A percentile compares a stretch with the other conserved stretches of the same genome.
Conservation (phyloP, 768 basidiomycete species). For the Lyophyllum shimeji region DNA sequence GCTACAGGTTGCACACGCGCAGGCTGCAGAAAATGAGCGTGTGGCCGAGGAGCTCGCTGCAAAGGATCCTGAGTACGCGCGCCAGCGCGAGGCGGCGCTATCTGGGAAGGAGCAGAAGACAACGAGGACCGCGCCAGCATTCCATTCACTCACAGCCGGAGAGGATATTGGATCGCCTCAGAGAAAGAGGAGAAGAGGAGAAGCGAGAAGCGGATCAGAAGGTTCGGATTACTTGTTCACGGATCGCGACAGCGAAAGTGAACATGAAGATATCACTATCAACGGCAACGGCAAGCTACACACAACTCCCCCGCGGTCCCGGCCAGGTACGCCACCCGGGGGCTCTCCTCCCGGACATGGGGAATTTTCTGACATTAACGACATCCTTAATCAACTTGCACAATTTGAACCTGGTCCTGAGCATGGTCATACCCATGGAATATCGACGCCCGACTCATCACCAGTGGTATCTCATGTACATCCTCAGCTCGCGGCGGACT, state of each 20-base stretch:
- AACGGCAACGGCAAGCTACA: constrained; percentile 25
- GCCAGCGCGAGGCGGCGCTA: constrained; percentile 43
- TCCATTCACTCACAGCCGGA: constrained; percentile 72
- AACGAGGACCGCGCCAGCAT: constrained; percentile 74
- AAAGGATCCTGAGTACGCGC: constrained; percentile 44
- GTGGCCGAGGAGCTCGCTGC: constrained; percentile 41
- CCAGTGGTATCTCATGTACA: constrained; percentile 44
- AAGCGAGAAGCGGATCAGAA: constrained; percentile 41
- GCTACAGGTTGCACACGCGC: constrained; percentile 74
- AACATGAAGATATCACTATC: constrained; percentile 36
- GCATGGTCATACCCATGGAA: constrained; percentile 37
- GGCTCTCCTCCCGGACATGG: constrained; percentile 50
- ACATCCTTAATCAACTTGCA: constrained; percentile 72
- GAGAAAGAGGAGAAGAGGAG: constrained; percentile 31
- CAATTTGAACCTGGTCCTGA: constrained; percentile 63
- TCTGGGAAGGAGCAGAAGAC: constrained; percentile 47
- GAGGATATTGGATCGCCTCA: constrained; percentile 34
- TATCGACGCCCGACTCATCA: constrained; percentile 46
- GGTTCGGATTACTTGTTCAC: constrained; percentile 58
- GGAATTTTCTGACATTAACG: constrained; percentile 72
- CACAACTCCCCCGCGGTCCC: constrained; percentile 32
- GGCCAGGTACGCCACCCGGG: constrained; percentile 33
- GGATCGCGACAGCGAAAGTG: constrained; percentile 44
- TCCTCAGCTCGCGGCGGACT: constrained; percentile 30
- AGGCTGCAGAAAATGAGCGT: constrained; percentile 48